Evolutionary conservation across 768 basidiomycete species (phyloP), one percentile per base, ranked within the genome.

Genomic region (Gymnopilus dilepis): DNA sequence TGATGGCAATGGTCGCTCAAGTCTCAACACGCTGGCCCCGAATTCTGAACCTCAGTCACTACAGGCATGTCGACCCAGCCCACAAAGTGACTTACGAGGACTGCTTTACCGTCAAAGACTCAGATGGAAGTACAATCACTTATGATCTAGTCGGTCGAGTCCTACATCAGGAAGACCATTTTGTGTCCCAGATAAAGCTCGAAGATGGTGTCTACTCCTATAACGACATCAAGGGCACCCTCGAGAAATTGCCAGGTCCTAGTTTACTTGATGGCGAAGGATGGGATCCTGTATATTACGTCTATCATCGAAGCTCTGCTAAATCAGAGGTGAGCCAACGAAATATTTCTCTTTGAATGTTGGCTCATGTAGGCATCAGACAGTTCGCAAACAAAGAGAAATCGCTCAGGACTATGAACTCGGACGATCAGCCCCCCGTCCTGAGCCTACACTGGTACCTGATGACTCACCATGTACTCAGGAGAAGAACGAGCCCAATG

Each of bases 251-350:
- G 3, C 3, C 21, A 6, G 26, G 55, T 26, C n/a, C 37, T 2
- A 21, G 37, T 9, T 11, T 59, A 2, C 15, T 63, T 37, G 62
- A 63, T 13, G 24, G 3, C 31, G 22, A n/a, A 6, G 38, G 58
- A 26, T 8, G 19, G 4, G 1, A 2, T 4, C 15, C 62, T 0
- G 42, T 41, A 2, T 63, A 51, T 19, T 59, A 53, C 30, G 51
- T 63, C 11, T 63, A 63, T 26, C 50, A 55, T 31, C 62, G 58
- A 22, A 60, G 22, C 30, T 60, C 58, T 40, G 2, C 12, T 9
- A 45, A 56, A 6, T 6, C 41, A 6, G n/a, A 42, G 41, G 41
- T 34, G 33, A 6, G 33, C n/a, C 37, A 38, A 38, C 37, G 8
- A 38, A 9, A 38, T 9, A 38, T 38, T 42, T 22, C 6, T 42